Percentiles rank a stretch among this genome's conserved stretches.
Evolutionary conservation across 1,284 basidiomycete species (phyloP).

Genomic region (Ceratobasidium theobromae): DNA sequence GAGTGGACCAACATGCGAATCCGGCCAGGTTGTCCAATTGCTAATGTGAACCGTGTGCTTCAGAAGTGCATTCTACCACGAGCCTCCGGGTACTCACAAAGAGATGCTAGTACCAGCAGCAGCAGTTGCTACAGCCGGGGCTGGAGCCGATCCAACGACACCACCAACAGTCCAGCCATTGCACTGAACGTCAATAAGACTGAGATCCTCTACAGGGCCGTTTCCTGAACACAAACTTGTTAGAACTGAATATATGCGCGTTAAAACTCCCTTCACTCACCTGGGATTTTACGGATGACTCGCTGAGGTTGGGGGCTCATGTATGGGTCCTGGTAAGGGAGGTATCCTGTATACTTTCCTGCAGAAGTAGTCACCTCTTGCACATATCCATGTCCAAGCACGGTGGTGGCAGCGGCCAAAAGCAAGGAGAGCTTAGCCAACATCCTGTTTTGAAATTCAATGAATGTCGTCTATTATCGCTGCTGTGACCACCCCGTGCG

Average conservation of each 20-base stretch:
- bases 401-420: slow-evolving; percentile 25
- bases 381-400: slow-evolving; percentile 35
- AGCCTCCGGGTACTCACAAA: slow-evolving; percentile 36
- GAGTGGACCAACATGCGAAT: slow-evolving; percentile 45
- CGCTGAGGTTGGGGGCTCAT: slow-evolving; percentile 47
- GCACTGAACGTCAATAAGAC: slow-evolving; percentile 25
- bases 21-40: slow-evolving; percentile 55
- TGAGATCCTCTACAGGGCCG: slow-evolving; percentile 14
- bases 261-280: slow-evolving; percentile 3
- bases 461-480: background rate
- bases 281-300: slow-evolving; percentile 50
- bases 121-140: slow-evolving; percentile 50
- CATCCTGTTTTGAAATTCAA: background rate
- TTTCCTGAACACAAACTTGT: background rate
- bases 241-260: background rate
- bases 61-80: background rate
- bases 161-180: slow-evolving; percentile 45
- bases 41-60: background rate
- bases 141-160: slow-evolving; percentile 47
- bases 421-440: slow-evolving; percentile 24
- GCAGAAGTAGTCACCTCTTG: slow-evolving; percentile 27
- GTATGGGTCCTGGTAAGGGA: slow-evolving; percentile 33
- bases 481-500: no score
- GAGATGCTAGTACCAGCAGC: slow-evolving; percentile 49
- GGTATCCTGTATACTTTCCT: slow-evolving; percentile 31